Evolutionary conservation across 371 early-diverging fungal genomes (phyloP).

Genomic region (Apophysomyces sp.): DNA sequence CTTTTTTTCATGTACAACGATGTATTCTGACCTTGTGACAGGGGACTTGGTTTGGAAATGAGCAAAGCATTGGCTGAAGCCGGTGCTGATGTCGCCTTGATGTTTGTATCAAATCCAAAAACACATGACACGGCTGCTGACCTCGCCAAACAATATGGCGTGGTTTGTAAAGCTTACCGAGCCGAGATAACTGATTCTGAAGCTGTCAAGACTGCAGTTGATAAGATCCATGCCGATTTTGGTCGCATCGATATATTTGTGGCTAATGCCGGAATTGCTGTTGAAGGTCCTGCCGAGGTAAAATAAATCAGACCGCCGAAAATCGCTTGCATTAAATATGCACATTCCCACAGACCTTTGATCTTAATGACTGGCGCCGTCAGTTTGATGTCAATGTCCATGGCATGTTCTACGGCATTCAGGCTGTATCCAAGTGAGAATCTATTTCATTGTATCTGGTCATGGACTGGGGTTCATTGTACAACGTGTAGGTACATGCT

Average conservation of each 20-base stretch:
- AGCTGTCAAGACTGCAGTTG: conserved; percentile 28
- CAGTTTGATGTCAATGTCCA: conserved; percentile 49
- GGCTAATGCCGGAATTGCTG: conserved; percentile 49
- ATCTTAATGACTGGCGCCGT: conserved; percentile 36
- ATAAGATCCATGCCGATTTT: conserved; percentile 41
- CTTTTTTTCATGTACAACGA: not conserved
- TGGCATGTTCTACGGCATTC: conserved; percentile 44
- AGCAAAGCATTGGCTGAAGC: conserved; percentile 47
- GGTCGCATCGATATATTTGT: conserved; percentile 49
- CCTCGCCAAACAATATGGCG: conserved; percentile 32
- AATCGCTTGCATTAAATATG: not conserved
- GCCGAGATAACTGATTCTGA: conserved; percentile 33
- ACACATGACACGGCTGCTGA: conserved; percentile 40
- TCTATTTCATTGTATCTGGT: too few relatives aligned
- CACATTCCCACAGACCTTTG: conserved; percentile 23
- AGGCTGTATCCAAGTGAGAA: conserved; percentile 33
- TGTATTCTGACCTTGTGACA: not conserved
- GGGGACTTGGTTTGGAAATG: conserved; percentile 48
- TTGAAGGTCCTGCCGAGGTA: conserved; percentile 38
- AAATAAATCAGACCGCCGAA: not conserved
- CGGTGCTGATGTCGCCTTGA: conserved; percentile 48
- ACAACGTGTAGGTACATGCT: conserved; percentile 32
- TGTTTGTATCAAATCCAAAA: conserved; percentile 45
- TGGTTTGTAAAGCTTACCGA: conserved; percentile 45
- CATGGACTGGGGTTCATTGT: too few relatives aligned